Evolutionary conservation across 345 rosid species (phyloP).

Genomic region (Eucalyptus victrix): DNA sequence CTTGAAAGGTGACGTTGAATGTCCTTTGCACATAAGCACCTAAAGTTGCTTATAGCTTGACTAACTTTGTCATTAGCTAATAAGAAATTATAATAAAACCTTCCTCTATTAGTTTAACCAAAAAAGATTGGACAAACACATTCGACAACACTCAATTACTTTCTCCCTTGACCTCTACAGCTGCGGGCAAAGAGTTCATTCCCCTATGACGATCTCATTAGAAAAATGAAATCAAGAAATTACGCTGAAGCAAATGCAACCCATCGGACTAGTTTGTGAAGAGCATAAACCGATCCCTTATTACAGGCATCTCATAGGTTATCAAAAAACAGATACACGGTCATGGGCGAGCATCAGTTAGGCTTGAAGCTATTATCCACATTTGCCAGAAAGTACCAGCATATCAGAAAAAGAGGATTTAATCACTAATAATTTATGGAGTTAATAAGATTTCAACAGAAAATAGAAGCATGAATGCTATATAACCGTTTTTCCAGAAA

Average conservation of each 20-base stretch:
- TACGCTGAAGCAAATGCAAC: neutral
- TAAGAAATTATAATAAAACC: too few species aligned
- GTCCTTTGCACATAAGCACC: too few species aligned
- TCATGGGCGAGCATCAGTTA: neutral
- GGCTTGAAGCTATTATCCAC: neutral
- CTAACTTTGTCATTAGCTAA: too few species aligned
- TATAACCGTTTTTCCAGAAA: too few species aligned
- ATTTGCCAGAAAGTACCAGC: neutral
- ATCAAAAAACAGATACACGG: neutral
- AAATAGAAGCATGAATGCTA: fast-evolving
- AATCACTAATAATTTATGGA: neutral
- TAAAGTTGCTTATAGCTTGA: too few species aligned
- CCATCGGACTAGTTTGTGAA: neutral
- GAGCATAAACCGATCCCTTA: neutral
- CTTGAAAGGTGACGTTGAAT: too few species aligned
- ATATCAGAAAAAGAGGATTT: neutral
- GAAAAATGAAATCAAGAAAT: too few species aligned
- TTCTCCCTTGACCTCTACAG: fast-evolving
- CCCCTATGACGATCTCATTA: neutral
- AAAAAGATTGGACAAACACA: too few species aligned
- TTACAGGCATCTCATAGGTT: neutral
- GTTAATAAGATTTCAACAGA: too few species aligned
- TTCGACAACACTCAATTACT: too few species aligned
- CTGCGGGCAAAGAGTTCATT: fast-evolving
- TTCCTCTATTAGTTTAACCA: too few species aligned